Percentiles rank a stretch among this genome's conserved stretches.
phyloP scores from a whole-genome alignment of 805 yeast genomes.

The Wickerhamomyces hampshirensis region DNA sequence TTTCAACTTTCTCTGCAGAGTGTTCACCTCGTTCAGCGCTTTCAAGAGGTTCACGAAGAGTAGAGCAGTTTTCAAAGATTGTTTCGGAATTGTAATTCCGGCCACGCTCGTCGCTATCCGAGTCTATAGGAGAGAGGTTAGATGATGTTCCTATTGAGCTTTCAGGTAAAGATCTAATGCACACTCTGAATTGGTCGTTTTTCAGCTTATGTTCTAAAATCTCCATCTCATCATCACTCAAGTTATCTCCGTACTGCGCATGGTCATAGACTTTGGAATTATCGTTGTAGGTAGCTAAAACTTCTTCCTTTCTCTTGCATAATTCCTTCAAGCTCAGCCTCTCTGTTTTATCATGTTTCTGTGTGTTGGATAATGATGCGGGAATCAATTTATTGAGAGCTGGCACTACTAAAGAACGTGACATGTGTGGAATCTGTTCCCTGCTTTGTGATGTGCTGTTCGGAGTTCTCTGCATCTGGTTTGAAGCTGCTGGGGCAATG shows the following conservation, averaged over 20 bases:
- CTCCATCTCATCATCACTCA: conserved; percentile 16
- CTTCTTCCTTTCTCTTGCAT: background rate
- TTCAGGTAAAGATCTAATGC: no score
- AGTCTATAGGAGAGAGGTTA: no score
- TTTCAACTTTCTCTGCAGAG: background rate
- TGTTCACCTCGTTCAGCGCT: background rate
- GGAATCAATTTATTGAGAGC: no score
- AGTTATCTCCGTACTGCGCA: conserved; percentile 7
- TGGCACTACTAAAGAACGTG: no score
- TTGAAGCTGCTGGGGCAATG: no score
- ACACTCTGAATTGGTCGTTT: no score
- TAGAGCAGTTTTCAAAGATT: background rate
- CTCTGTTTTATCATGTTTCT: no score
- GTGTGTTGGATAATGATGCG: no score
- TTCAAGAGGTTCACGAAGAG: background rate
- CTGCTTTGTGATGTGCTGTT: no score
- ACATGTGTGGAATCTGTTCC: no score
- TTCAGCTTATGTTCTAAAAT: conserved; percentile 2
- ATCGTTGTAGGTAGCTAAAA: conserved; percentile 4
- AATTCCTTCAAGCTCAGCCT: no score
- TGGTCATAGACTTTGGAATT: conserved; percentile 9
- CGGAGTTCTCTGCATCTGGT: no score
- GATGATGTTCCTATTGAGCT: background rate
- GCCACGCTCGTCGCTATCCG: conserved; percentile 5
- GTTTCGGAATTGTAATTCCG: conserved; percentile 4